Percentiles rank a stretch among this genome's conserved stretches.
Evolutionary conservation across 768 basidiomycete genomes (phyloP).

Genomic region (Paxillus rubicundulus): DNA sequence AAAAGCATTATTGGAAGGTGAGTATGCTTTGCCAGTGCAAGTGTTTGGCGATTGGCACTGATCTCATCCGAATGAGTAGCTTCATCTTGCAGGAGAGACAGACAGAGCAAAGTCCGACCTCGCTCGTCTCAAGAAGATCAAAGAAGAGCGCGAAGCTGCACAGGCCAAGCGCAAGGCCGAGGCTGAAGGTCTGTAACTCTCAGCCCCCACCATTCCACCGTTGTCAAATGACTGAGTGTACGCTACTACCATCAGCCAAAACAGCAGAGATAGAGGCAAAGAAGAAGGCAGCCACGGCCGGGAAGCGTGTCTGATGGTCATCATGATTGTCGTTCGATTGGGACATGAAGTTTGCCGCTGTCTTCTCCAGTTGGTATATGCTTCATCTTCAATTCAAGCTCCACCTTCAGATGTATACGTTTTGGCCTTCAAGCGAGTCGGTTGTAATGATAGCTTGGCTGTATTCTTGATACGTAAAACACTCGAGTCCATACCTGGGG

Average conservation of each 20-base stretch:
- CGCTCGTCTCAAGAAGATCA: conserved; percentile 80
- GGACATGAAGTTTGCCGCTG: no score
- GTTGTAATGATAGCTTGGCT: no score
- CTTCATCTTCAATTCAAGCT: no score
- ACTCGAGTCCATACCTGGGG: no score
- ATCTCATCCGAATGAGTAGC: conserved; percentile 35
- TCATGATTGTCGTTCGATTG: no score
- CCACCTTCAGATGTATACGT: no score
- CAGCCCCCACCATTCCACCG: background rate
- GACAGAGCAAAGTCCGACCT: conserved; percentile 88
- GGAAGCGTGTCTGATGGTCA: conserved; percentile 40
- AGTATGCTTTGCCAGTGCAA: conserved; percentile 2
- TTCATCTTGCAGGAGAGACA: conserved; percentile 82
- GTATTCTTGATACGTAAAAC: no score
- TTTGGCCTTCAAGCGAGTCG: no score
- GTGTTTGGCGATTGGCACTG: background rate
- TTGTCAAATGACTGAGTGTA: background rate
- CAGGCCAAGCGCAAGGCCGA: conserved; percentile 88
- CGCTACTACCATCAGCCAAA: conserved; percentile 46
- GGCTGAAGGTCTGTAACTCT: conserved; percentile 59
- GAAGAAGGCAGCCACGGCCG: conserved; percentile 39
- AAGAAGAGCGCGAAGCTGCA: conserved; percentile 83
- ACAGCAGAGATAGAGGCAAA: conserved; percentile 62
- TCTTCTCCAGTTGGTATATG: no score
- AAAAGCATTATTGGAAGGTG: conserved; percentile 87